Conservation (phyloP, 805 yeast species). For the Yarrowia keelungensis region DNA sequence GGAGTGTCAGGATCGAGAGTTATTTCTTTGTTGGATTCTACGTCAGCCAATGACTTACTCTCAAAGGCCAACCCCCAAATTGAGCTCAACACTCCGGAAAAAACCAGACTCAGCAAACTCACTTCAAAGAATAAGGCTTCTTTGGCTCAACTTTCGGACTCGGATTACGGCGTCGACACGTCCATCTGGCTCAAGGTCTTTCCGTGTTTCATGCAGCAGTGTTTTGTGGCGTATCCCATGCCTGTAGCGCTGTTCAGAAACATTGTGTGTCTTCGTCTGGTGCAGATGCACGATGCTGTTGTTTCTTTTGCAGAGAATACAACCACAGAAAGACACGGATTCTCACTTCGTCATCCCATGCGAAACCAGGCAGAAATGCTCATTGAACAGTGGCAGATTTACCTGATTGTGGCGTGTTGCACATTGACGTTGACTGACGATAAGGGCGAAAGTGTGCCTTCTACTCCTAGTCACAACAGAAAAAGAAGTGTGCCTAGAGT, state of each 20-base stretch:
- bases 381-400: conserved; percentile 87
- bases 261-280: conserved; percentile 84
- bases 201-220: conserved; percentile 72
- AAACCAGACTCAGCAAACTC: conserved; percentile 71
- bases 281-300: conserved; percentile 65
- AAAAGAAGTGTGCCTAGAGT: conserved; percentile 80
- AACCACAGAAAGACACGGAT: conserved; percentile 41
- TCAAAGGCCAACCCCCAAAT: conserved; percentile 56
- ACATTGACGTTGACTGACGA: conserved; percentile 89
- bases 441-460: conserved; percentile 63
- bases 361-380: conserved; percentile 70
- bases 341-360: conserved; percentile 46
- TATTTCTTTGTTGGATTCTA: conserved; percentile 75
- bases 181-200: conserved; percentile 94
- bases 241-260: conserved; percentile 93
- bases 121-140: conserved; percentile 65
- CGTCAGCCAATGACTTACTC: conserved; percentile 71
- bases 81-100: conserved; percentile 71
- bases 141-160: conserved; percentile 79
- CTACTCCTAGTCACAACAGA: conserved; percentile 60
- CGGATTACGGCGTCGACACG: conserved; percentile 93
- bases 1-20: conserved; percentile 46
- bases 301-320: conserved; percentile 45
- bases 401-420: conserved; percentile 87
- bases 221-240: conserved; percentile 85